phyloP scores from a whole-genome alignment of 495 filamentous ascomycete species.

The Penicillium samsonianum region DNA sequence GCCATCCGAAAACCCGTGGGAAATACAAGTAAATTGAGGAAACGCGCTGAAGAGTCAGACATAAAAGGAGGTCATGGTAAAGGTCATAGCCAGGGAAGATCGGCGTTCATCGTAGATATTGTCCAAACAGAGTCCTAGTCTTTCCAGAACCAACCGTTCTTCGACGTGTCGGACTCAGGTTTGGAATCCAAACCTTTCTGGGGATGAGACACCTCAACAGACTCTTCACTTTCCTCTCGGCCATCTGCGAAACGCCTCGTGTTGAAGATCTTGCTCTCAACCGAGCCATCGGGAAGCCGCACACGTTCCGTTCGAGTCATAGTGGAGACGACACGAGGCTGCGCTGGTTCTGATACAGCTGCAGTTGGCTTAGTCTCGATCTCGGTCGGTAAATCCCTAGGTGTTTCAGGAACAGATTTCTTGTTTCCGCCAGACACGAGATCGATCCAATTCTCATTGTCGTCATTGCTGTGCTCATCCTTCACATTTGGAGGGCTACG shows the following conservation, averaged over 20 bases:
- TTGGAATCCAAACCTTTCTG: constrained; percentile 11
- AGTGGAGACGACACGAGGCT: constrained; percentile 53
- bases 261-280: constrained; percentile 59
- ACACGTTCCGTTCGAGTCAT: constrained; percentile 57
- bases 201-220: constrained; percentile 35
- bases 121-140: constrained; percentile 15
- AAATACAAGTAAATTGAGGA: background rate
- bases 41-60: background rate
- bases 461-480: constrained; percentile 22
- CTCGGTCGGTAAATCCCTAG: constrained; percentile 9
- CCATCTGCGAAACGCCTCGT: constrained; percentile 67
- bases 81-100: background rate
- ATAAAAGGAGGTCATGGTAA: background rate
- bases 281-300: constrained; percentile 58
- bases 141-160: constrained; percentile 48
- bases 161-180: constrained; percentile 22
- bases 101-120: background rate
- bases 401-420: constrained; percentile 32
- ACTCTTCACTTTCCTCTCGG: constrained; percentile 57
- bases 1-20: background rate
- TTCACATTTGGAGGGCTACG: background rate
- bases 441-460: constrained; percentile 35
- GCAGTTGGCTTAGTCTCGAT: constrained; percentile 8
- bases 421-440: constrained; percentile 35
- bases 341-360: constrained; percentile 1